Percentiles rank a stretch among this genome's conserved stretches.
Conservation (phyloP, 768 basidiomycete species). For the Cystobasidiopsis lactophilus region DNA sequence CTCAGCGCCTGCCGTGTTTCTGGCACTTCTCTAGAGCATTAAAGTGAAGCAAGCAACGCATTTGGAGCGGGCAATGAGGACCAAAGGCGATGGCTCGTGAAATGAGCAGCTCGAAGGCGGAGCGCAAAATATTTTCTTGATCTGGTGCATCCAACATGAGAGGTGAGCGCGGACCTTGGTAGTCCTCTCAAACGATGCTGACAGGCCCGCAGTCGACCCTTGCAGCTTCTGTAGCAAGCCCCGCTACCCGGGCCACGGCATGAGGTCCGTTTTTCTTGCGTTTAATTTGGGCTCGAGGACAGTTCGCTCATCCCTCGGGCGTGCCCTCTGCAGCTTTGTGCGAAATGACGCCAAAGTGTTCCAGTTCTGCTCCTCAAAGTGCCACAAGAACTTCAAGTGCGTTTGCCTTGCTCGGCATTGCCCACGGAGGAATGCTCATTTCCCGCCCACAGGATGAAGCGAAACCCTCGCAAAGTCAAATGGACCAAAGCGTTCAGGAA, state of each 20-base stretch:
- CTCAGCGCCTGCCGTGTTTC: too few species aligned
- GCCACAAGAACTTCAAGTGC: slow-evolving; percentile 99
- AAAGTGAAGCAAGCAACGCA: too few species aligned
- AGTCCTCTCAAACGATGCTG: not conserved
- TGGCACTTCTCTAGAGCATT: too few species aligned
- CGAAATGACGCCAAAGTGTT: slow-evolving; percentile 96
- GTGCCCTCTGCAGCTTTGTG: slow-evolving; percentile 87
- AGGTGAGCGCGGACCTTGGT: too few species aligned
- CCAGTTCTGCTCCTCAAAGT: slow-evolving; percentile 96
- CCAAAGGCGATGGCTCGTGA: too few species aligned
- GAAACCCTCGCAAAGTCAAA: slow-evolving; percentile 91
- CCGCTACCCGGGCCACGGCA: slow-evolving; percentile 91
- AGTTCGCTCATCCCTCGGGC: slow-evolving; percentile 16
- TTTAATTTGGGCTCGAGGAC: not conserved
- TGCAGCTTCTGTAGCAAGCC: slow-evolving; percentile 96
- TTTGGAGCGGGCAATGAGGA: too few species aligned
- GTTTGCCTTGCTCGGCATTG: slow-evolving; percentile 13
- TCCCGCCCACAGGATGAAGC: slow-evolving; percentile 60
- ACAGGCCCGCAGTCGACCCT: slow-evolving; percentile 41
- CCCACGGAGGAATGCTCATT: not conserved
- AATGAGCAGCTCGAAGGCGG: too few species aligned
- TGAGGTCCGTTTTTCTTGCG: slow-evolving; percentile 9
- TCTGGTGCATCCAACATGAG: too few species aligned
- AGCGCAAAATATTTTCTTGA: too few species aligned
- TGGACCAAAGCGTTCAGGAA: slow-evolving; percentile 99